These are phyloP conservation scores for Pleurotus tuoliensis DNA, from an alignment of 768 basidiomycete genomes.

Conservation along the genomic window DNA sequence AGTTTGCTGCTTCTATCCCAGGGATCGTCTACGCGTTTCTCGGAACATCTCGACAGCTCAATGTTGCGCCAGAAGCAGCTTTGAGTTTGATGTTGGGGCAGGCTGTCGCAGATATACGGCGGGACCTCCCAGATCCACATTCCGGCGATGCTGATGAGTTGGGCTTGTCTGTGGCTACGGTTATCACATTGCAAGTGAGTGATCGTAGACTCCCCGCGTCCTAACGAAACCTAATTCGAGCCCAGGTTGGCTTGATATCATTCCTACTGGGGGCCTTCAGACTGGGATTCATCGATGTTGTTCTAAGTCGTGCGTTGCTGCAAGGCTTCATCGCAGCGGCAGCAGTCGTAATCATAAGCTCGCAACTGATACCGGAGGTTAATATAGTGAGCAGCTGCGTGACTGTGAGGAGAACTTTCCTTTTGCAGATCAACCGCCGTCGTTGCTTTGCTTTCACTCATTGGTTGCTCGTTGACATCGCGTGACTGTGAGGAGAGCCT, in stretches of 20 bases:
- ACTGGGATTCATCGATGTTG: slow-evolving; percentile 90
- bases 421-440: too few species aligned
- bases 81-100: slow-evolving; percentile 86
- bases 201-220: not conserved
- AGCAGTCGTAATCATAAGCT: slow-evolving; percentile 74
- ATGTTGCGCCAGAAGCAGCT: slow-evolving; percentile 87
- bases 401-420: too few species aligned
- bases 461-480: too few species aligned
- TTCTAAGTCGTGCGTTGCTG: slow-evolving; percentile 83
- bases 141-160: slow-evolving; percentile 43
- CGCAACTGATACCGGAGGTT: not conserved
- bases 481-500: too few species aligned
- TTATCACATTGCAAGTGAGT: slow-evolving; percentile 77
- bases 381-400: slow-evolving; percentile 68
- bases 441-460: too few species aligned
- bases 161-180: slow-evolving; percentile 68
- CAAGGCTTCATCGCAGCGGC: slow-evolving; percentile 86
- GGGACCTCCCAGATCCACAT: slow-evolving; percentile 38
- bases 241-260: slow-evolving; percentile 78
- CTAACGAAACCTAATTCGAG: not conserved
- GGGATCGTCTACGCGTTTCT: slow-evolving; percentile 88
- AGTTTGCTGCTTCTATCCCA: slow-evolving; percentile 82
- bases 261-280: slow-evolving; percentile 84
- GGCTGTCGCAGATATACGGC: slow-evolving; percentile 68
- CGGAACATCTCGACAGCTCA: slow-evolving; percentile 78